These are phyloP conservation scores for Melanogaster broomeanus DNA, from an alignment of 768 basidiomycete genomes.

Conservation along the genomic window DNA sequence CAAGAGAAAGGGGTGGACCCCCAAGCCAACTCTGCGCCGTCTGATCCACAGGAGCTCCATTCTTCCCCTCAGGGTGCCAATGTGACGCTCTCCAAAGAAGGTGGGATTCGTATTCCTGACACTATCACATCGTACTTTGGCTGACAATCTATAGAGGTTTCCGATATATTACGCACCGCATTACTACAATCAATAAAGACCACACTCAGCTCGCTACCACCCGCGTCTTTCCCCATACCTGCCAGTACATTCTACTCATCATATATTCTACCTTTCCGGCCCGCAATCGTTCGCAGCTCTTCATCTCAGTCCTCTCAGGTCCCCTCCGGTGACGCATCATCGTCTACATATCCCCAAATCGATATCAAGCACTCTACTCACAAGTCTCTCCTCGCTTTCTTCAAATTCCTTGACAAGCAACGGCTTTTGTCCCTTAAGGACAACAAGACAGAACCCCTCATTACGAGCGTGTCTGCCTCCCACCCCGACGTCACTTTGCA, in stretches of 20 bases:
- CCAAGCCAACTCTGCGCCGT: conserved; percentile 4
- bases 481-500: conserved; percentile 63
- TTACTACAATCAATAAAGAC: conserved; percentile 68
- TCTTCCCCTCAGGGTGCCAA: conserved; percentile 7
- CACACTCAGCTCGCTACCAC: conserved; percentile 45
- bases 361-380: conserved; percentile 78
- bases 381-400: conserved; percentile 81
- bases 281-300: conserved; percentile 47
- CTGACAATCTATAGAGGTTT: conserved; percentile 22
- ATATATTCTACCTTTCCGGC: conserved; percentile 78
- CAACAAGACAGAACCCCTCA: conserved; percentile 50
- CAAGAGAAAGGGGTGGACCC: conserved; percentile 27
- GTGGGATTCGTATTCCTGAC: conserved; percentile 13
- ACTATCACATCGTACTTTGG: not conserved
- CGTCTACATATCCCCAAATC: conserved; percentile 44
- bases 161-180: conserved; percentile 53
- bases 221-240: conserved; percentile 69
- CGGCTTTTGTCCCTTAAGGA: conserved; percentile 73
- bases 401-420: conserved; percentile 77
- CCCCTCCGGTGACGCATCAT: conserved; percentile 13
- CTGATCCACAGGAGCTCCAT: conserved; percentile 5
- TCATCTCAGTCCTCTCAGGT: conserved; percentile 4
- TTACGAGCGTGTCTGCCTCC: conserved; percentile 51
- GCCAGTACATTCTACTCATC: conserved; percentile 76
- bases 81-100: conserved; percentile 28